Evolutionary conservation across 176 grass and related monocot species (phyloP), one percentile per base, ranked within the genome.

Genomic region (Neostapfia colusana): DNA sequence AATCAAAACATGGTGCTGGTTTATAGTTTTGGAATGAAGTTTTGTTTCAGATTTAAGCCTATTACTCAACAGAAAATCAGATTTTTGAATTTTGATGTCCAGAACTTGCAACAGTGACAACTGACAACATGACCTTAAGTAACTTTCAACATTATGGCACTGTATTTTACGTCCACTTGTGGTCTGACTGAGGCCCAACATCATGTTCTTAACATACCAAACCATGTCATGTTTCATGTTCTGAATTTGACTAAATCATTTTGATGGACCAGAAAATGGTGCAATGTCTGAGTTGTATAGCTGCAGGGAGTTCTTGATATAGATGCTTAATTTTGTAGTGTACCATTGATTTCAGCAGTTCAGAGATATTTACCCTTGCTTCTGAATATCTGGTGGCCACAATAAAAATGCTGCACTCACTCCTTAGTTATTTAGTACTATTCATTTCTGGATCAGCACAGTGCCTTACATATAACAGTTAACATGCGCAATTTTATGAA

Each of bases 241-340:
- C 8, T 72, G 49, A 74, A 27, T 73, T 31, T 7, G 44, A 6
- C 17, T 36, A 5, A 17, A 35, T 51, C 42, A 40, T 38, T 74
- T 67, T 73, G 24, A 75, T 75, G 60, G 40, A 46, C 58, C 74
- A 74, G 51, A 39, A 67, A 75, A 25, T 68, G 40, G 41, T 74
- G 76, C 51, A n/a, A 27, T 38, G 18, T 86, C 15, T 69, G 17
- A 21, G 73, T 74, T 31, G 50, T 79, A 72, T 60, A 51, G 16
- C 17, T 16, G 6, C 5, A 51, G 17, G 16, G 17, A 7, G 48
- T 59, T 79, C 41, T 58, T 80, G 44, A 51, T 41, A 55, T 65
- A 50, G 70, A 35, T 75, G 42, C 35, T 51, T 50, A 75, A 27
- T 42, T 86, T 51, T 25, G 35, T 54, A 63, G 25, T 13, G 43